These are phyloP conservation scores for Monosporascus sp. DNA, from an alignment of 2,329 filamentous ascomycete genomes.

Conservation along the genomic window DNA sequence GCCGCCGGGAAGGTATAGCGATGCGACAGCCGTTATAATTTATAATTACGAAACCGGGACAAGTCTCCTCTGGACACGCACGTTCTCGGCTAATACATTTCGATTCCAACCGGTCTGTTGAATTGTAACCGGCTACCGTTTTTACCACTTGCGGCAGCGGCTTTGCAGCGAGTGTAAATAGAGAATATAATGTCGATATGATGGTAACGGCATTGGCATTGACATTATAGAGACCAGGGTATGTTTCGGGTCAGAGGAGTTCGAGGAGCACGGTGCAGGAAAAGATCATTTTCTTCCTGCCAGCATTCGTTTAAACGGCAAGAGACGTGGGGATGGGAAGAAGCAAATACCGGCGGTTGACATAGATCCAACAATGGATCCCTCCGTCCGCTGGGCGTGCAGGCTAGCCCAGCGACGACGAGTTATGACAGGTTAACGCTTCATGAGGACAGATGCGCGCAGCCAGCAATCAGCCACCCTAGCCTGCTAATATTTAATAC, in stretches of 20 bases:
- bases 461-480: slow-evolving; percentile 25
- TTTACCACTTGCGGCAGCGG: slow-evolving; percentile 26
- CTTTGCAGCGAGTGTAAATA: slow-evolving; percentile 41
- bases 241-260: slow-evolving; percentile 38
- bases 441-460: slow-evolving; percentile 10
- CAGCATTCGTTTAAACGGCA: slow-evolving; percentile 41
- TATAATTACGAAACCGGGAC: slow-evolving; percentile 12
- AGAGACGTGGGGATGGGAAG: slow-evolving; percentile 13
- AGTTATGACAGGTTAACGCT: slow-evolving; percentile 14
- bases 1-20: slow-evolving; percentile 40
- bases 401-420: slow-evolving; percentile 30
- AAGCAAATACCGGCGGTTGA: slow-evolving; percentile 6
- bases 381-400: slow-evolving; percentile 23
- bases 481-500: slow-evolving; percentile 38
- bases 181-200: slow-evolving; percentile 44
- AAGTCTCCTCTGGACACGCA: slow-evolving; percentile 5
- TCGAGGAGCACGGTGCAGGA: slow-evolving; percentile 38
- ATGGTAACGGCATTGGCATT: slow-evolving; percentile 42
- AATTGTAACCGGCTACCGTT: slow-evolving; percentile 22
- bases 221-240: slow-evolving; percentile 40
- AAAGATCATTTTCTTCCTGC: slow-evolving; percentile 29
- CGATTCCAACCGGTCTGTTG: slow-evolving; percentile 17
- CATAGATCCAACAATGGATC: slow-evolving; percentile 12
- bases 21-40: slow-evolving; percentile 6
- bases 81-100: slow-evolving; percentile 22